Evolutionary conservation across 2,329 filamentous ascomycete species (phyloP).

Genomic region (Curvularia spicifera): DNA sequence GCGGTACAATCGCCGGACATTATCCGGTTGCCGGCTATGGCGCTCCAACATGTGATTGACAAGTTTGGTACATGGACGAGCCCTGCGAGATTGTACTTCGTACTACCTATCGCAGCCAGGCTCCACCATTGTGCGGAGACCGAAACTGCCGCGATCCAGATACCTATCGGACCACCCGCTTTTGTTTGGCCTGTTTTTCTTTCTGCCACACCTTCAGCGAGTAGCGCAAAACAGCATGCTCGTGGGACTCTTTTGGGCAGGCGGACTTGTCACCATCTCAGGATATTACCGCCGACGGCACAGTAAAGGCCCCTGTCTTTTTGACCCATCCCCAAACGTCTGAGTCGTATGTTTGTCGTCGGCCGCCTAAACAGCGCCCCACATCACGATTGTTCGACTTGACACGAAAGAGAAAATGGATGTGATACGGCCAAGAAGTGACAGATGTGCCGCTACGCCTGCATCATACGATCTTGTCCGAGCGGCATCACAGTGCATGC

Average conservation of each 20-base stretch:
- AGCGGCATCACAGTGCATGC: constrained; percentile 5
- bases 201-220: neutral
- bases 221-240: constrained; percentile 7
- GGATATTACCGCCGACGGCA: constrained; percentile 15
- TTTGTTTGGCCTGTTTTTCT: neutral
- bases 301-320: constrained; percentile 8
- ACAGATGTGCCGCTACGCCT: constrained; percentile 8
- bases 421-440: constrained; percentile 10
- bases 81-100: neutral
- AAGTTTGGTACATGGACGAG: neutral
- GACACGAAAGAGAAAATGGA: constrained; percentile 9
- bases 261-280: constrained; percentile 12
- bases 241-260: constrained; percentile 1
- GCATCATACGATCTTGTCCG: constrained; percentile 15
- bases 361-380: constrained; percentile 17
- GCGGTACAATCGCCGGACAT: constrained; percentile 5
- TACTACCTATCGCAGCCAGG: neutral
- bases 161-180: constrained; percentile 10
- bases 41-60: constrained; percentile 7
- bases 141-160: constrained; percentile 7
- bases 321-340: constrained; percentile 12
- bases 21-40: constrained; percentile 4
- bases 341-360: constrained; percentile 21
- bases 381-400: constrained; percentile 13
- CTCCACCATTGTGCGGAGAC: constrained; percentile 6